Conservation (phyloP, 2,329 filamentous ascomycete genomes). For the Beauveria brongniartii region DNA sequence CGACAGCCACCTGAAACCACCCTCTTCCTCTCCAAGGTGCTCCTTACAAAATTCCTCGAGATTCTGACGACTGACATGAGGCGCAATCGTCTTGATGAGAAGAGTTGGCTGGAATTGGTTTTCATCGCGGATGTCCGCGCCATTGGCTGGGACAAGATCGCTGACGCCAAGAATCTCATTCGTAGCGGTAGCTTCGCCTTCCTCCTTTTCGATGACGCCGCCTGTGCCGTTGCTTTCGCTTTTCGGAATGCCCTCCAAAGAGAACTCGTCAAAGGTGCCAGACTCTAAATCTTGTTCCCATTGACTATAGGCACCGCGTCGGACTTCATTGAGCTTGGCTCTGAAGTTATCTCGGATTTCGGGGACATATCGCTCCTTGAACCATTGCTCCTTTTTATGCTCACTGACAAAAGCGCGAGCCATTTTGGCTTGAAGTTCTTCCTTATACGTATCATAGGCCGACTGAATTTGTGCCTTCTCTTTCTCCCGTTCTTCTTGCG, state of each 20-base stretch:
- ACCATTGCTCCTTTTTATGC: slow-evolving; percentile 97
- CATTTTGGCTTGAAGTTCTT: slow-evolving; percentile 67
- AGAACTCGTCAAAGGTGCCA: slow-evolving; percentile 89
- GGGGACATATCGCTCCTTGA: slow-evolving; percentile 85
- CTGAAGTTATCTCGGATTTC: slow-evolving; percentile 72
- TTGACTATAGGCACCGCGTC: slow-evolving; percentile 68
- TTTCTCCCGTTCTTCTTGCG: slow-evolving; percentile 66
- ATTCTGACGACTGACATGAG: slow-evolving; percentile 88
- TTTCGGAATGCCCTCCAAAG: slow-evolving; percentile 88
- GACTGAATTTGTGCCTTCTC: slow-evolving; percentile 71
- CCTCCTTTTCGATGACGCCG: slow-evolving; percentile 84
- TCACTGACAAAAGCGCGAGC: slow-evolving; percentile 82
- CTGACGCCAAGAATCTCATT: slow-evolving; percentile 91
- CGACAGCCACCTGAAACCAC: slow-evolving; percentile 92
- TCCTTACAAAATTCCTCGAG: slow-evolving; percentile 93
- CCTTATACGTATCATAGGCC: slow-evolving; percentile 59
- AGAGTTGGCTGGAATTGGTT: slow-evolving; percentile 82
- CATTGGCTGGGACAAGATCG: slow-evolving; percentile 75
- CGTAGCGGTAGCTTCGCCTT: slow-evolving; percentile 83
- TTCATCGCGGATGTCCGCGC: slow-evolving; percentile 83
- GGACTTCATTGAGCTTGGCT: slow-evolving; percentile 68
- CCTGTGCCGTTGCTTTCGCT: slow-evolving; percentile 82
- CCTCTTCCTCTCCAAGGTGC: slow-evolving; percentile 81
- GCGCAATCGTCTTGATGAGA: slow-evolving; percentile 95
- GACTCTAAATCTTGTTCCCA: slow-evolving; percentile 84